Evolutionary conservation across 176 grass and related monocot species (phyloP), one percentile per base, ranked within the genome.

Genomic region (Tillandsia leiboldiana): DNA sequence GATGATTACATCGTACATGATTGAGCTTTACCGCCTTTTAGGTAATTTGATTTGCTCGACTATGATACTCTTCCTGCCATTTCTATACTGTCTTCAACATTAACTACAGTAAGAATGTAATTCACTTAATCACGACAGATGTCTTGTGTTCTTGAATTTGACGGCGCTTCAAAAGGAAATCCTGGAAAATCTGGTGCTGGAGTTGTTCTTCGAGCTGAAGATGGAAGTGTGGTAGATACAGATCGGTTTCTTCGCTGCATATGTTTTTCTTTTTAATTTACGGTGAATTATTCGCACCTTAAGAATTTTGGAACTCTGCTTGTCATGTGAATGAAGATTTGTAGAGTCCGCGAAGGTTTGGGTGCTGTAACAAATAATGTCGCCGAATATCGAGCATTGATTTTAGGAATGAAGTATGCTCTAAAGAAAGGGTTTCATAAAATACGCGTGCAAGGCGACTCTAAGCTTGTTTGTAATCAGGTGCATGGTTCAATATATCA

Each of bases 131-230:
- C 14, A 26, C 17, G 56, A 26, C 70, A 96, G 88, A 78, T 81
- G 11, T 87, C 92, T 24, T 96, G 88, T 70, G 78, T 91, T 84
- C 71, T 96, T 72, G 83, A 96, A 72, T 96, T 89, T 72, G 92
- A 96, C 28, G 92, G 92, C 65, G 86, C 92, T 61, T 91, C 79
- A 64, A 96, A 83, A 89, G 88, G 92, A 83, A 96, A 96, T 85
- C 88, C 88, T 48, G 83, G 92, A 74, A 91, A 87, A 81, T 18
- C 81, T 57, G 92, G 88, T 71, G 93, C 93, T 8, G 93, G 84
- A 63, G 93, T 63, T 78, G 62, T 97, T 87, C 67, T 92, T 70
- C 85, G 69, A 74, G 62, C 64, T 11, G 10, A 65, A 51, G 89
- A 97, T 90, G 93, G 93, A 77, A 71, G 77, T 72, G 54, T 92